phyloP scores from a whole-genome alignment of 495 filamentous ascomycete species.

The Tetracladium setigerum region DNA sequence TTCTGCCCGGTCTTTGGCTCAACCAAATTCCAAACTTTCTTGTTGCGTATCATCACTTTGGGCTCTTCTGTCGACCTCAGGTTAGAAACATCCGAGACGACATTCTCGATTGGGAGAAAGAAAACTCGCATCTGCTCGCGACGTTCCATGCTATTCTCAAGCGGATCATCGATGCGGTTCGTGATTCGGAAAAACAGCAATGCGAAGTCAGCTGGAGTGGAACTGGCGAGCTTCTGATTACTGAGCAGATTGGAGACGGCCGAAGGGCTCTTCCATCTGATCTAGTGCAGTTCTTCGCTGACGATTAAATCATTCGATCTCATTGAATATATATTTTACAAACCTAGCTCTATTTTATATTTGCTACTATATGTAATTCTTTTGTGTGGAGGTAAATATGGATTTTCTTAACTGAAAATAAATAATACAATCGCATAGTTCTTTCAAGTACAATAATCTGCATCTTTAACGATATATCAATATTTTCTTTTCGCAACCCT shows the following conservation, averaged over 20 bases:
- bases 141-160: constrained; percentile 23
- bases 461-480: too few species aligned
- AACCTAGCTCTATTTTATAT: too few species aligned
- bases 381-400: too few species aligned
- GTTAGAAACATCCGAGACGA: constrained; percentile 30
- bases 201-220: constrained; percentile 21
- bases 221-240: constrained; percentile 9
- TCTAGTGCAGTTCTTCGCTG: too few species aligned
- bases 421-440: too few species aligned
- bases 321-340: too few species aligned
- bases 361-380: too few species aligned
- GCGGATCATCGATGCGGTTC: constrained; percentile 17
- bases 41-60: constrained; percentile 47
- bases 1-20: constrained; percentile 52
- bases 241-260: constrained; percentile 14
- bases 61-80: constrained; percentile 46
- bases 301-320: too few species aligned
- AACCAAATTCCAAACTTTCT: constrained; percentile 55
- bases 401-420: too few species aligned
- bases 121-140: constrained; percentile 30
- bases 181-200: constrained; percentile 12
- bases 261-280: constrained; percentile 15
- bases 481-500: constrained; percentile 37
- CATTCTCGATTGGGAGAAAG: constrained; percentile 45
- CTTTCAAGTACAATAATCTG: too few species aligned